A percentile compares a stretch with the other conserved stretches of the same genome.
Evolutionary conservation across 768 basidiomycete species (phyloP).

Genomic region (Trametes sanguinea): DNA sequence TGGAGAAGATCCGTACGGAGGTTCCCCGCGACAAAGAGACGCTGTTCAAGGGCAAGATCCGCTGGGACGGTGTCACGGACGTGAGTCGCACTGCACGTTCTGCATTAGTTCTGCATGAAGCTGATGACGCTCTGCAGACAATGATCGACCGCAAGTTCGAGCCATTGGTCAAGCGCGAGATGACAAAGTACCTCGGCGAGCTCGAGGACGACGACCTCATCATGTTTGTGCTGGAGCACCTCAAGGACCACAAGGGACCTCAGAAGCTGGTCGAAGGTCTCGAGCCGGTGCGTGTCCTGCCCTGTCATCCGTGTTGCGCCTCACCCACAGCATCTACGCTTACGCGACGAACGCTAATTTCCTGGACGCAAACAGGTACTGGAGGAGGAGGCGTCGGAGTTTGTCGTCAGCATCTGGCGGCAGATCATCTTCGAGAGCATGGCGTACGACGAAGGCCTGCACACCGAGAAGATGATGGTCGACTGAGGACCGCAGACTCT

Average conservation of each 20-base stretch:
- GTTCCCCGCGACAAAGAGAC: conserved; percentile 79
- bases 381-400: conserved; percentile 86
- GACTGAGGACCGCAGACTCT: conserved; percentile 44
- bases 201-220: conserved; percentile 92
- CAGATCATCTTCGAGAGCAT: conserved; percentile 95
- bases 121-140: conserved; percentile 44
- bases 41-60: conserved; percentile 80
- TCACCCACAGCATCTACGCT: neutral
- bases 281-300: conserved; percentile 70
- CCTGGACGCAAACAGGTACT: conserved; percentile 59
- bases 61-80: conserved; percentile 90
- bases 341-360: neutral
- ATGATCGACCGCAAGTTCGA: conserved; percentile 87
- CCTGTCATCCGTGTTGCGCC: neutral
- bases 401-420: conserved; percentile 82
- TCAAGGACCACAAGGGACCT: conserved; percentile 87
- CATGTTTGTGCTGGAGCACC: conserved; percentile 90
- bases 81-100: conserved; percentile 46
- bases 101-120: neutral
- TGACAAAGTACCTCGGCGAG: conserved; percentile 88
- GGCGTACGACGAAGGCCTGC: conserved; percentile 87
- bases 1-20: conserved; percentile 74
- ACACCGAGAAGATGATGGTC: conserved; percentile 83
- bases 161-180: conserved; percentile 77
- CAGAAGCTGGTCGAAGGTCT: conserved; percentile 86